Conservation (phyloP, 2,329 filamentous ascomycete species). For the Trichoderma asperellum region DNA sequence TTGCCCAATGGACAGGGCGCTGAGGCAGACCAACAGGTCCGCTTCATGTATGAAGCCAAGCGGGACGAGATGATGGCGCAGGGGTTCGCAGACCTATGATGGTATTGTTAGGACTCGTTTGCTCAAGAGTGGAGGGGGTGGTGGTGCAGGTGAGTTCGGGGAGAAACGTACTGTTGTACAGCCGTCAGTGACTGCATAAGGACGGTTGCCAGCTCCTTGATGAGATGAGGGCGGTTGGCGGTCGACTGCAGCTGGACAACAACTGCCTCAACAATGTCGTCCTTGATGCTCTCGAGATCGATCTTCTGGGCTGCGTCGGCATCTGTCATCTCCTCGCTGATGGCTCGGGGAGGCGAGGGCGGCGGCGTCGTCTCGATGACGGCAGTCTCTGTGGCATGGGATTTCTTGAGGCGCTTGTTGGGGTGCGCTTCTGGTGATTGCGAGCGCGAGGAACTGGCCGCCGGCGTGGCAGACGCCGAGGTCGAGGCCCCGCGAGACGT, state of each 20-base stretch:
- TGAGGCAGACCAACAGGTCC: constrained; percentile 75
- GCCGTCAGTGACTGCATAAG: constrained; percentile 76
- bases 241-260: constrained; percentile 88
- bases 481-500: constrained; percentile 39
- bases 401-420: constrained; percentile 76
- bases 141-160: constrained; percentile 29
- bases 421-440: constrained; percentile 46
- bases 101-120: constrained; percentile 37
- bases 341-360: constrained; percentile 43
- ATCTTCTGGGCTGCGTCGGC: constrained; percentile 37
- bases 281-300: constrained; percentile 82
- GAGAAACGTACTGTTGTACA: constrained; percentile 81
- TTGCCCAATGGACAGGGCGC: constrained; percentile 88
- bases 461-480: constrained; percentile 39
- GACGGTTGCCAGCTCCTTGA: constrained; percentile 87
- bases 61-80: constrained; percentile 94
- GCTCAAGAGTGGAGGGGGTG: constrained; percentile 15
- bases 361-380: constrained; percentile 75
- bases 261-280: constrained; percentile 92
- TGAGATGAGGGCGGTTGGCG: constrained; percentile 87
- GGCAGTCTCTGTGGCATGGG: constrained; percentile 74
- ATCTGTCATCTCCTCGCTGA: constrained; percentile 38
- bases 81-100: constrained; percentile 84
- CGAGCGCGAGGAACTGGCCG: constrained; percentile 39
- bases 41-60: constrained; percentile 86